Evolutionary conservation across 306 rosid genomes (phyloP), one percentile per base, ranked within the genome.

Genomic region (Pueraria montana): DNA sequence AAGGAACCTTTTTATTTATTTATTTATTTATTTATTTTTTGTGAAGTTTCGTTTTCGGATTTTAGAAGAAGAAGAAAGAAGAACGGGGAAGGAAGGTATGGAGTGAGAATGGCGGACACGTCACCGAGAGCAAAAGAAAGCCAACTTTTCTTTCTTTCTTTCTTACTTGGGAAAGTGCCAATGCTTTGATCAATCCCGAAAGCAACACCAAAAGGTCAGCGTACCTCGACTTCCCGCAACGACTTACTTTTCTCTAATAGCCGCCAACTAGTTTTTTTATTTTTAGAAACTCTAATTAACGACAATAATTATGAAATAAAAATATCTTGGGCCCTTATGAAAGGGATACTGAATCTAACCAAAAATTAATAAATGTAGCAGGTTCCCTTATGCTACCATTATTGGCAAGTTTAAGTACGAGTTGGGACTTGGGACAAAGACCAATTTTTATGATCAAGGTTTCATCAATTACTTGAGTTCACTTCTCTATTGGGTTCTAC

Each of bases 51-150:
- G 62, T 59, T 79, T 62, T 85, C 65, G 13, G 27, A 6, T 16
- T 16, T 32, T 2, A 78, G 46, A 13, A 59, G 46, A 8, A 20
- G 11, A 26, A 20, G 77, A 68, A 58, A 27, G 56, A 78, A 65
- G 78, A 68, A 84, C 26, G 74, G n/a, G 42, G 70, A 58, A 32
- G 91, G 30, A 92, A 86, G 89, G 91, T 9, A 90, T 79, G 10
- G 80, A 70, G 89, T 88, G 58, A 76, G 78, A 86, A 85, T 17
- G 69, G 63, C 14, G 62, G 82, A 77, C 93, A 89, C 92, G 92
- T 82, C 81, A 83, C 67, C 3, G 24, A 36, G 83, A 80, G 80
- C 34, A 56, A 79, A 72, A 83, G 50, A 79, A 72, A 83, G 50
- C 72, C 77, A 71, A 87, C 53, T 72, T 68, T 72, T 27, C 32